These are phyloP conservation scores for Hyphopichia pseudoburtonii DNA, from an alignment of 1,139 yeast species.

Conservation along the genomic window DNA sequence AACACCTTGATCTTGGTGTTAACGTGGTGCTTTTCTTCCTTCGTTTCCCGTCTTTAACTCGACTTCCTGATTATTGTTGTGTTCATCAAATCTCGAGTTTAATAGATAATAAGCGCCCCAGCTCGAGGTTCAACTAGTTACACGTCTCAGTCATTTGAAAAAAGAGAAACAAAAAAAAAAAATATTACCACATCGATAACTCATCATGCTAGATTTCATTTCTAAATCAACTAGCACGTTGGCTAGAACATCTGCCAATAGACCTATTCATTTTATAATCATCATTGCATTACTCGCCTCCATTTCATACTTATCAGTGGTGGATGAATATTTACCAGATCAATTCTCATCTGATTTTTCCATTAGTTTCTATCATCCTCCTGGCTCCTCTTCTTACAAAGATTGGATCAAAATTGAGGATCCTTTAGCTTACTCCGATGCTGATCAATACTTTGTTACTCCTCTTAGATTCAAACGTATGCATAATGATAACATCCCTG, in stretches of 20 bases:
- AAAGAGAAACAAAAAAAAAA: no score
- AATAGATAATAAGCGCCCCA: no score
- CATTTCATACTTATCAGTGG: conserved; percentile 75
- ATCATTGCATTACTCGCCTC: conserved; percentile 75
- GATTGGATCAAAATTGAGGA: conserved; percentile 49
- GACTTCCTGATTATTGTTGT: no score
- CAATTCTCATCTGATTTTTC: conserved; percentile 17
- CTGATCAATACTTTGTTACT: conserved; percentile 48
- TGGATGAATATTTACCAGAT: conserved; percentile 71
- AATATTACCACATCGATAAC: not conserved
- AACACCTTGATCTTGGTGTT: no score
- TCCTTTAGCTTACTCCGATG: conserved; percentile 32
- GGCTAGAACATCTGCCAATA: conserved; percentile 70
- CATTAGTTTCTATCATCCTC: conserved; percentile 45
- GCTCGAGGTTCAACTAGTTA: no score
- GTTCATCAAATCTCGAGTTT: no score
- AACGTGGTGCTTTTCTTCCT: no score
- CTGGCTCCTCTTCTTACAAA: conserved; percentile 33
- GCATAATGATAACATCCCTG: conserved; percentile 33
- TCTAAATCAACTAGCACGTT: conserved; percentile 39
- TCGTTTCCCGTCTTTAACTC: no score
- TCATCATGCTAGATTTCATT: conserved; percentile 27
- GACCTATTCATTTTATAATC: conserved; percentile 88
- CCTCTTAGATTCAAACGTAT: conserved; percentile 56
- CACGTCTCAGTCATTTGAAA: no score